Percentiles rank a stretch among this genome's conserved stretches.
Evolutionary conservation across 1,284 basidiomycete species (phyloP).

Genomic region (Naganishia liquefaciens): DNA sequence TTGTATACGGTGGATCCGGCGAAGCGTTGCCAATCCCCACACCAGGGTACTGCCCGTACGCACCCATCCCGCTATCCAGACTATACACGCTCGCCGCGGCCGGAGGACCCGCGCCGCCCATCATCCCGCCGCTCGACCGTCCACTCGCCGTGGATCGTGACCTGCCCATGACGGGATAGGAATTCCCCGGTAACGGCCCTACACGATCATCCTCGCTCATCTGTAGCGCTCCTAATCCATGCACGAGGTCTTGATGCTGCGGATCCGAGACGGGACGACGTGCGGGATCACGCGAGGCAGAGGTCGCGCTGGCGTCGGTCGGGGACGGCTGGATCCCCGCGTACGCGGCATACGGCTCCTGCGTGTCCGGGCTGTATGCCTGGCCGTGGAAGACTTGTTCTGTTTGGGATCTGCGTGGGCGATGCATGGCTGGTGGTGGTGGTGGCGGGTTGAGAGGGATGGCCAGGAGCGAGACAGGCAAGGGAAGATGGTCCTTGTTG

Average conservation of each 20-base stretch:
- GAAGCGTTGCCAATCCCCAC: not conserved
- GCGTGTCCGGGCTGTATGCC: not conserved
- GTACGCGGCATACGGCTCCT: slow-evolving; percentile 24
- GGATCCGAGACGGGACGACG: slow-evolving; percentile 46
- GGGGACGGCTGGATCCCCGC: slow-evolving; percentile 29
- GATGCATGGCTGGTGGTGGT: no score
- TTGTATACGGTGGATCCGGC: slow-evolving; percentile 2
- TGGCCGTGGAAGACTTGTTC: no score
- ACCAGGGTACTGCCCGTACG: slow-evolving; percentile 37
- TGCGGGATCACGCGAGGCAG: not conserved
- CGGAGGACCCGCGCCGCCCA: slow-evolving; percentile 32
- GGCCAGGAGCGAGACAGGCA: no score
- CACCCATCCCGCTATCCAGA: slow-evolving; percentile 50
- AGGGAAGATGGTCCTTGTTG: no score
- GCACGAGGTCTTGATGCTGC: slow-evolving; percentile 41
- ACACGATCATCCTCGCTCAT: slow-evolving; percentile 36
- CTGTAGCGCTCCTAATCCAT: slow-evolving; percentile 35
- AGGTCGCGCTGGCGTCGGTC: not conserved
- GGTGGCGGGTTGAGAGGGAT: no score
- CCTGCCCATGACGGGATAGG: slow-evolving; percentile 30
- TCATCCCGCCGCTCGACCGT: slow-evolving; percentile 32
- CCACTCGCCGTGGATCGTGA: slow-evolving; percentile 23
- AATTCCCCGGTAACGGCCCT: slow-evolving; percentile 8
- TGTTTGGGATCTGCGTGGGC: no score
- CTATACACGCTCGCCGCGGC: slow-evolving; percentile 50